These are phyloP conservation scores for Microglena sp. DNA, from an alignment of 139 green algal genomes.

Conservation along the genomic window DNA sequence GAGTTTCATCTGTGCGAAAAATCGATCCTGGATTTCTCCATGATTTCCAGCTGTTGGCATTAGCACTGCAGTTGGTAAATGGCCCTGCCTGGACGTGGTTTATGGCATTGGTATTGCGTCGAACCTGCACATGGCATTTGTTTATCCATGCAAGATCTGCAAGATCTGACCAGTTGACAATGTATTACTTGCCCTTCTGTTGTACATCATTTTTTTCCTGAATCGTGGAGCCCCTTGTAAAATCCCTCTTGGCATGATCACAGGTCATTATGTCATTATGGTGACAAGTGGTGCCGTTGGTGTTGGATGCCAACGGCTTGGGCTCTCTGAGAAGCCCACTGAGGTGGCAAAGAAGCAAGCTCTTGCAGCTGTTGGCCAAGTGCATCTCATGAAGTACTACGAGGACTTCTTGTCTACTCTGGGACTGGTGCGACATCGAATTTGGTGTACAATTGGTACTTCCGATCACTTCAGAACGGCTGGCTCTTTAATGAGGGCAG, in stretches of 20 bases:
- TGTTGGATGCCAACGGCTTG: slow-evolving; percentile 72
- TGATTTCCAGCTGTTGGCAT: background rate
- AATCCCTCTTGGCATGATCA: too few species aligned
- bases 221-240: background rate
- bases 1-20: background rate
- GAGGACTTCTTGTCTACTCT: slow-evolving; percentile 77
- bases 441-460: too few species aligned
- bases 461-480: too few species aligned
- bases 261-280: slow-evolving; percentile 73
- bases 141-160: background rate
- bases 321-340: slow-evolving; percentile 45
- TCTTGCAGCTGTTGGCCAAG: slow-evolving; percentile 72
- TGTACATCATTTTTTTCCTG: background rate
- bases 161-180: background rate
- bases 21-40: background rate
- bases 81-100: background rate
- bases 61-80: background rate
- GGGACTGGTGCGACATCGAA: slow-evolving; percentile 61
- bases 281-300: slow-evolving; percentile 81
- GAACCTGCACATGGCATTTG: background rate
- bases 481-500: too few species aligned
- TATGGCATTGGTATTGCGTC: background rate
- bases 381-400: slow-evolving; percentile 88
- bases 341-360: slow-evolving; percentile 74
- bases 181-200: background rate